Percentiles rank a stretch among this genome's conserved stretches.
phyloP scores from a whole-genome alignment of 2,329 filamentous ascomycete genomes.

The Alternaria atra region DNA sequence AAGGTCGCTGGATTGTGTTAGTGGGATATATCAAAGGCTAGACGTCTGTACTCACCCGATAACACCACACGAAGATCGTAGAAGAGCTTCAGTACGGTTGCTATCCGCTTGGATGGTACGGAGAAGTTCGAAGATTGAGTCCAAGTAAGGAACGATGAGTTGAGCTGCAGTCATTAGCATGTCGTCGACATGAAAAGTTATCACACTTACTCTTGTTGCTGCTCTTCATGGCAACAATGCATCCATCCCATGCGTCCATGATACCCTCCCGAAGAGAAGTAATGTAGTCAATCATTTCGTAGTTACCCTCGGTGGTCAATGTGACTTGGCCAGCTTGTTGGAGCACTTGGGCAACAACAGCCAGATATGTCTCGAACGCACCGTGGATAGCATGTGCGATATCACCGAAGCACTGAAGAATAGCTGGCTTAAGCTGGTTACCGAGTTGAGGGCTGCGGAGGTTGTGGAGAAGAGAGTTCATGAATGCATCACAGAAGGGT shows the following conservation, averaged over 20 bases:
- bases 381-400: conserved; percentile 94
- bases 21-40: conserved; percentile 19
- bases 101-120: conserved; percentile 80
- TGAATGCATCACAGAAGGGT: conserved; percentile 95
- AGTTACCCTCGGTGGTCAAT: conserved; percentile 79
- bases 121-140: conserved; percentile 87
- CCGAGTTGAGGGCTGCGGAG: conserved; percentile 85
- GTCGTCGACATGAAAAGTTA: neutral
- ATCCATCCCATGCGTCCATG: conserved; percentile 98
- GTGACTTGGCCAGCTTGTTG: conserved; percentile 90
- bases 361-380: conserved; percentile 91
- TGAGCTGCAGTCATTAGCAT: conserved; percentile 63
- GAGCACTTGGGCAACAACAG: conserved; percentile 90
- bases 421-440: conserved; percentile 98
- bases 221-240: conserved; percentile 91
- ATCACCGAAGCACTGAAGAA: conserved; percentile 96
- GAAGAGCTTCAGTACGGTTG: conserved; percentile 89
- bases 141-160: conserved; percentile 78
- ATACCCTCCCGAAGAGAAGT: conserved; percentile 95
- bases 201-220: conserved; percentile 74
- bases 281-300: conserved; percentile 97
- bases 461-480: conserved; percentile 97
- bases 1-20: conserved; percentile 74
- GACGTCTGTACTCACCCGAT: conserved; percentile 75
- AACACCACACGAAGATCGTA: conserved; percentile 96